These are phyloP conservation scores for Pyrus hybrid DNA, from an alignment of 331 rosid species.

Conservation along the genomic window DNA sequence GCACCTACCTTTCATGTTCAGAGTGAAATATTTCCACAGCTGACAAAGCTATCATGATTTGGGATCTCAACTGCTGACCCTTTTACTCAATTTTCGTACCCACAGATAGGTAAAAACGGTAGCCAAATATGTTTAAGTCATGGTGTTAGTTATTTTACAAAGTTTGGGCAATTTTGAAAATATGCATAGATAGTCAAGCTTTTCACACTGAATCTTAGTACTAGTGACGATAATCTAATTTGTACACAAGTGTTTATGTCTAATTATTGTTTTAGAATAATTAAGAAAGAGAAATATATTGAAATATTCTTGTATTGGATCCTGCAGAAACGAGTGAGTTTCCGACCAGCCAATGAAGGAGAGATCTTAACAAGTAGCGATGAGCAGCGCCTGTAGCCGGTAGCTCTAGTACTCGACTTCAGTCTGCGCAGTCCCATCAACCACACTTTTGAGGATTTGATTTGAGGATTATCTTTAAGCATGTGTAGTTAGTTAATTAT, in stretches of 20 bases:
- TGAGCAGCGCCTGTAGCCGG: neutral
- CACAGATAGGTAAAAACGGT: neutral
- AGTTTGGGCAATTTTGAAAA: neutral
- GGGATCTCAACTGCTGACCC: no score
- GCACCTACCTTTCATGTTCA: no score
- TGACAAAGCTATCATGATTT: no score
- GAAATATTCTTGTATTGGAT: constrained; percentile 5
- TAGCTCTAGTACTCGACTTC: neutral
- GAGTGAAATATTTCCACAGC: no score
- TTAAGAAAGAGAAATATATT: neutral
- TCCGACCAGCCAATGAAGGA: constrained; percentile 44
- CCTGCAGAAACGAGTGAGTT: constrained; percentile 78
- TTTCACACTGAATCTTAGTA: neutral
- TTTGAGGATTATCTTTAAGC: neutral
- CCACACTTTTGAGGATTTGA: neutral
- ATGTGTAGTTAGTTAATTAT: neutral
- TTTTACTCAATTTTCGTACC: no score
- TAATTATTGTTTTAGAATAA: neutral
- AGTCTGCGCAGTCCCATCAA: neutral
- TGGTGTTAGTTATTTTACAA: no score
- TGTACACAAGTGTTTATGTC: neutral
- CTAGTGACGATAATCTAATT: no score
- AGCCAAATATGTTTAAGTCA: neutral
- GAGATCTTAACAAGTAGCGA: constrained; percentile 16
- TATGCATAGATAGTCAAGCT: neutral